Base-by-base conservation (phyloP, 2,329 filamentous ascomycete genomes). In the Colletotrichum noveboracense region DNA sequence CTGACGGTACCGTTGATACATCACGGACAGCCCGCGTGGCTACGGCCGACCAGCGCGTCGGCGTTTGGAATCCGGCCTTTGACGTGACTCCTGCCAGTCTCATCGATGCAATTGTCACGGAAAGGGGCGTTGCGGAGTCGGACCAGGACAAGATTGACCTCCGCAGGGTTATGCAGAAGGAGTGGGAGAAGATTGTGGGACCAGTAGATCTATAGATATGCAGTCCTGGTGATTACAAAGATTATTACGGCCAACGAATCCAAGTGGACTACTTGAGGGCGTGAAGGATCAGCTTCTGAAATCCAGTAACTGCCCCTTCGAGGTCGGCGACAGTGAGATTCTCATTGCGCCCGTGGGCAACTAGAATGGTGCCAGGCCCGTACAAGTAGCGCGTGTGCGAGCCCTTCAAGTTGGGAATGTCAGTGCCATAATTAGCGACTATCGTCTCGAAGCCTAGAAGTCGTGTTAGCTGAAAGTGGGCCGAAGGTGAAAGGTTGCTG, bases 41-140 rank as follows among this genome's bases (percentile, higher is more conserved):
- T 56, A 96, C 95, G 67, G 96, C 96, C 0, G 90, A 93, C 78
- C 91, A 92, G 81, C 92, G 92, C 3, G 96, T 98, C 77, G 88
- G 91, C 55, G 96, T 98, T 10, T 99, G 97, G 96, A 99, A 99
- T 83, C 97, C 97, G 36, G 94, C 96, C 0, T 99, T 99, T 82
- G 97, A 99, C 82, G 95, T 99, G 38, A 99, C 97, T 12, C 96
- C 97, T 0, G 92, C 94, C 48, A 91, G 92, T 77, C 87, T 98
- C 69, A 98, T 99, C 78, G 97, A 99, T 84, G 96, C 94, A 3
- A 94, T 99, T 74, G 95, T 98, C 78, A 99, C 97, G 0, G 97
- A 99, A 86, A 92, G 94, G 80, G 96, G 96, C 1, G 94, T 96
- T 9, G 92, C 97, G 5, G 93, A 96, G 88, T 91, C 91, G 61